A percentile compares a stretch with the other conserved stretches of the same genome.
Conservation (phyloP, 805 yeast species). For the Yarrowia keelungensis region DNA sequence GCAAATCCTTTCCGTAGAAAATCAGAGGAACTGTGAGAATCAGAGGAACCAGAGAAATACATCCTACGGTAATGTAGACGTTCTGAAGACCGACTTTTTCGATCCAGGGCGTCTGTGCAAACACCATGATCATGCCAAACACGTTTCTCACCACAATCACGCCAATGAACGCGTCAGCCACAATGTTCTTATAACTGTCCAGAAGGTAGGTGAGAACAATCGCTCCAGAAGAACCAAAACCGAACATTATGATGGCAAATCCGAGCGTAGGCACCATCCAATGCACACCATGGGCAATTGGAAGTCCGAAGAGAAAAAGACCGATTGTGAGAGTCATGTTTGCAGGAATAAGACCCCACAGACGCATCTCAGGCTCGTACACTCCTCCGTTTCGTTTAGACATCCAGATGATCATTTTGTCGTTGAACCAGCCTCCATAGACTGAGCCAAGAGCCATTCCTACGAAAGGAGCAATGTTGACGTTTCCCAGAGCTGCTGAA, state of each 20-base stretch:
- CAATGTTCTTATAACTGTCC: slow-evolving; percentile 63
- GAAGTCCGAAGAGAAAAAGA: slow-evolving; percentile 41
- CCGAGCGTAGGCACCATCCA: slow-evolving; percentile 42
- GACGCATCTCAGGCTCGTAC: slow-evolving; percentile 42
- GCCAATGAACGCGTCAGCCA: slow-evolving; percentile 62
- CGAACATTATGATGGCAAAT: slow-evolving; percentile 40
- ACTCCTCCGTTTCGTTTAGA: slow-evolving; percentile 40
- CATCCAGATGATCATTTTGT: slow-evolving; percentile 40
- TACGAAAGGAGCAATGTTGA: slow-evolving; percentile 39
- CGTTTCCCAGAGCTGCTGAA: slow-evolving; percentile 39
- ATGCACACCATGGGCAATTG: slow-evolving; percentile 39
- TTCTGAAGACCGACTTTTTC: slow-evolving; percentile 13
- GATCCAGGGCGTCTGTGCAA: slow-evolving; percentile 19
- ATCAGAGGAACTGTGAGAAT: neutral
- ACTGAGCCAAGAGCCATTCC: slow-evolving; percentile 40
- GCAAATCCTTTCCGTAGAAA: slow-evolving; percentile 2
- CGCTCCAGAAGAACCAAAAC: slow-evolving; percentile 57
- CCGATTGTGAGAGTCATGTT: slow-evolving; percentile 39
- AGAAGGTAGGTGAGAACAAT: slow-evolving; percentile 61
- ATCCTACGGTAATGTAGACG: slow-evolving; percentile 18
- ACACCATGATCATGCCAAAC: slow-evolving; percentile 47
- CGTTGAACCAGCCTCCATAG: slow-evolving; percentile 39
- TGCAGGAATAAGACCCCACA: slow-evolving; percentile 39
- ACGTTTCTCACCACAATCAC: slow-evolving; percentile 63
- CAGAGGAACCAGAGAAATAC: slow-evolving; percentile 15